phyloP scores from a whole-genome alignment of 805 yeast species.

The Dipodascus geniculatus region DNA sequence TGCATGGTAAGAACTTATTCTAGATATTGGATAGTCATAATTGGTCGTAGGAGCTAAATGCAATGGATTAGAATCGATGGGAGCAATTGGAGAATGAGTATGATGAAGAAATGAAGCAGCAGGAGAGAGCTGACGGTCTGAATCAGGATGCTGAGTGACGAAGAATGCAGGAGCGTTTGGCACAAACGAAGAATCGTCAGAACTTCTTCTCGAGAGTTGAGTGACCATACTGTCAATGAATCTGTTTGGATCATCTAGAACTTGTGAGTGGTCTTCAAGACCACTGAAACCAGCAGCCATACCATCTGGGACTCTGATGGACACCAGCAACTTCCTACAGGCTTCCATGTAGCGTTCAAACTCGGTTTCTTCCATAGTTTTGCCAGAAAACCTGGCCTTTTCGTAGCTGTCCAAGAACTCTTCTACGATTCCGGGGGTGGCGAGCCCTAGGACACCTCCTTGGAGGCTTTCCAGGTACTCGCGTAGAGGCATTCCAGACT shows the following conservation, averaged over 20 bases:
- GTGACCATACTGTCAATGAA: slow-evolving; percentile 2
- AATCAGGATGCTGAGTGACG: background rate
- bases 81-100: background rate
- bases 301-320: slow-evolving; percentile 8
- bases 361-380: slow-evolving; percentile 43
- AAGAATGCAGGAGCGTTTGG: background rate
- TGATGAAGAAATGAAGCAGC: background rate
- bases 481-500: slow-evolving; percentile 19
- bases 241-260: background rate
- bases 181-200: background rate
- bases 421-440: slow-evolving; percentile 12
- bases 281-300: slow-evolving; percentile 1
- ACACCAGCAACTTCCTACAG: slow-evolving; percentile 11
- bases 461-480: slow-evolving; percentile 41
- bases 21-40: background rate
- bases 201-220: background rate
- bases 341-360: slow-evolving; percentile 46
- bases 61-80: background rate
- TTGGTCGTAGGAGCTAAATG: background rate
- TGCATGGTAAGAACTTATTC: background rate
- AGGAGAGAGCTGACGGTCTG: background rate
- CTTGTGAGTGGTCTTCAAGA: background rate
- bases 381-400: slow-evolving; percentile 52
- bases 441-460: slow-evolving; percentile 11
- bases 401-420: slow-evolving; percentile 50